These are phyloP conservation scores for Zygoascus ofunaensis DNA, from an alignment of 805 yeast genomes.

Conservation along the genomic window DNA sequence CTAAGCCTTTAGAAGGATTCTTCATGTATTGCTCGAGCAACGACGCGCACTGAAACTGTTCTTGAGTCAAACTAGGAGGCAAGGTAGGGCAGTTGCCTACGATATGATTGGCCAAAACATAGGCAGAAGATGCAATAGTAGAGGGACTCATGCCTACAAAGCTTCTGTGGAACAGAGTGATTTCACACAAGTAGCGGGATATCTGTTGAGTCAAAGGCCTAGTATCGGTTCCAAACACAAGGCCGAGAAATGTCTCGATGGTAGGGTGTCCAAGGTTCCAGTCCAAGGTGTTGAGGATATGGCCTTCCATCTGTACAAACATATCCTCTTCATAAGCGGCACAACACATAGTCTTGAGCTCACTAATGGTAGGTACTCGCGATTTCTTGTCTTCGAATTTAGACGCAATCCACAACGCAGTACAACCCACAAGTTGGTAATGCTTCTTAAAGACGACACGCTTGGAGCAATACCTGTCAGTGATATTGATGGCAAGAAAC, in stretches of 20 bases:
- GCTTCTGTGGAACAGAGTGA: conserved; percentile 28
- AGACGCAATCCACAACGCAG: conserved; percentile 88
- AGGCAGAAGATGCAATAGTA: conserved; percentile 29
- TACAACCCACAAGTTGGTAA: conserved; percentile 81
- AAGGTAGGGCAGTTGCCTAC: conserved; percentile 12
- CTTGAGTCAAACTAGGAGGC: conserved; percentile 10
- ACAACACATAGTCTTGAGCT: conserved; percentile 65
- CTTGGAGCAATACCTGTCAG: conserved; percentile 86
- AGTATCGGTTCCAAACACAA: conserved; percentile 10
- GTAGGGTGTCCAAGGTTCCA: conserved; percentile 66
- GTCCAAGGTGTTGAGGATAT: conserved; percentile 57
- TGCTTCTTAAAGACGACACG: conserved; percentile 79
- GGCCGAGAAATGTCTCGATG: conserved; percentile 36
- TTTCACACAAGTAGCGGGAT: conserved; percentile 32
- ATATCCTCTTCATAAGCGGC: conserved; percentile 50
- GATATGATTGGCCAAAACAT: conserved; percentile 17
- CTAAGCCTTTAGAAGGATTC: conserved; percentile 29
- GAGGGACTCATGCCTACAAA: conserved; percentile 26
- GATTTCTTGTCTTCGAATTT: conserved; percentile 69
- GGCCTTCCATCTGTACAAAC: conserved; percentile 71
- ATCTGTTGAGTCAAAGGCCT: conserved; percentile 19
- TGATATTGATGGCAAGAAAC: conserved; percentile 60
- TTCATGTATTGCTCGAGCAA: conserved; percentile 29
- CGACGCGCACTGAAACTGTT: conserved; percentile 26
- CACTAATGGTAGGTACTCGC: conserved; percentile 65